Conservation (phyloP, 2,329 filamentous ascomycete species). For the Fusarium sp. region DNA sequence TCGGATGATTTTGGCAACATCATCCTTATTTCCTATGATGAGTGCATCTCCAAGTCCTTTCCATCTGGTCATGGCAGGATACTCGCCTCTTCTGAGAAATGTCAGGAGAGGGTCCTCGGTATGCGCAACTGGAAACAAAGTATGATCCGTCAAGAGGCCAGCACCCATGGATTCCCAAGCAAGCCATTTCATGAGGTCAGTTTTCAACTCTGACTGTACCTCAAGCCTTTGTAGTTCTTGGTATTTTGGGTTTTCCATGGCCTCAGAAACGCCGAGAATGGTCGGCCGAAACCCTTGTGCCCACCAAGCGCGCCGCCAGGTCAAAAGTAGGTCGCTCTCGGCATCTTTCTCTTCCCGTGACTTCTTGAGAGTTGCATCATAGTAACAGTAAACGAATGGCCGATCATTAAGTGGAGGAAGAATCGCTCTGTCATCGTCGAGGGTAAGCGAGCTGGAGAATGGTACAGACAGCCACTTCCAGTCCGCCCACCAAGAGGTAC, state of each 20-base stretch:
- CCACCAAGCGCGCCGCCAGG: constrained; percentile 96
- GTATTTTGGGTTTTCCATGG: constrained; percentile 84
- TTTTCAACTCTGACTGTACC: constrained; percentile 71
- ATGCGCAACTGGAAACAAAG: constrained; percentile 85
- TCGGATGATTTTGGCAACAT: constrained; percentile 72
- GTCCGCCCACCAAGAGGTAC: constrained; percentile 85
- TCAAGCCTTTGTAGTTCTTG: constrained; percentile 71
- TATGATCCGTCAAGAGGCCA: constrained; percentile 81
- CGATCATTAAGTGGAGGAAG: constrained; percentile 79
- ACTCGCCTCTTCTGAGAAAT: constrained; percentile 80
- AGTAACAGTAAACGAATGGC: constrained; percentile 89
- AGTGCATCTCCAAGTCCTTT: constrained; percentile 76
- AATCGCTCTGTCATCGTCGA: constrained; percentile 85
- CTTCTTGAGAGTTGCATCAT: constrained; percentile 74
- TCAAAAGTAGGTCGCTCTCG: constrained; percentile 81
- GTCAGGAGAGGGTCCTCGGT: constrained; percentile 77
- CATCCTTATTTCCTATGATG: constrained; percentile 74
- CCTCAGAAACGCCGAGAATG: constrained; percentile 82
- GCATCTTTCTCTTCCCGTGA: constrained; percentile 73
- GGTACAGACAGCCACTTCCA: constrained; percentile 88
- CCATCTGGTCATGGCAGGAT: constrained; percentile 78
- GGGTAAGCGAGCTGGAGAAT: constrained; percentile 82
- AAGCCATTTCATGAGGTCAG: constrained; percentile 84
- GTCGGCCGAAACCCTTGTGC: constrained; percentile 89
- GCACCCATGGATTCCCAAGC: constrained; percentile 93